Evolutionary conservation across 805 yeast species (phyloP).

Genomic region (Nakazawaea holstii): DNA sequence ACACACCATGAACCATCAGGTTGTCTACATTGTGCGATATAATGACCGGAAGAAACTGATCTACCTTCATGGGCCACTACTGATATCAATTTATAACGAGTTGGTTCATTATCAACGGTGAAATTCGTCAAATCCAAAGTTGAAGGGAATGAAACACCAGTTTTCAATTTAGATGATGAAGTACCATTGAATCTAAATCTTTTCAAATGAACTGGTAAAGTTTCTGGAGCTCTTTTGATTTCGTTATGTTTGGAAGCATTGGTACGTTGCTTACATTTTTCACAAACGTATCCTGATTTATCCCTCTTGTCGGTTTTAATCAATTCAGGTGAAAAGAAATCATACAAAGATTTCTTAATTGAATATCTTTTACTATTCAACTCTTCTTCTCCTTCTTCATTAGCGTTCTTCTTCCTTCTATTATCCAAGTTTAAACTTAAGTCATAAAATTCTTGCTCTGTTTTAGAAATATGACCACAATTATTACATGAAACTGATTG

Average conservation of each 20-base stretch:
- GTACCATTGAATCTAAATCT: constrained; percentile 83
- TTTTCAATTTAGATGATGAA: constrained; percentile 78
- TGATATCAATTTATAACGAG: constrained; percentile 65
- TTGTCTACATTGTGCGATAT: constrained; percentile 84
- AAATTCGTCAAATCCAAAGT: constrained; percentile 67
- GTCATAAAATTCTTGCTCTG: constrained; percentile 93
- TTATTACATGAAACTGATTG: constrained; percentile 80
- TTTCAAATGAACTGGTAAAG: constrained; percentile 80
- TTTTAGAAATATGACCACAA: constrained; percentile 79
- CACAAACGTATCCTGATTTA: constrained; percentile 82
- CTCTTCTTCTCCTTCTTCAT: constrained; percentile 5
- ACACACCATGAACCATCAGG: constrained; percentile 92
- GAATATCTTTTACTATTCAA: constrained; percentile 38
- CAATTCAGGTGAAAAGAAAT: constrained; percentile 79
- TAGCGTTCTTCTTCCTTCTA: constrained; percentile 31
- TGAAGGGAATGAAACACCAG: constrained; percentile 76
- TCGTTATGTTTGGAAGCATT: constrained; percentile 72
- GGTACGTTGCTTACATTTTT: constrained; percentile 72
- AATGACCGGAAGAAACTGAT: constrained; percentile 89
- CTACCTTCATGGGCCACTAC: constrained; percentile 95
- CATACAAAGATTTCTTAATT: constrained; percentile 68
- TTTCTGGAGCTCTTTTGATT: constrained; percentile 82
- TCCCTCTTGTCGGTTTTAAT: constrained; percentile 64
- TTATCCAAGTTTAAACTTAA: constrained; percentile 72
- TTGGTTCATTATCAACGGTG: constrained; percentile 41